A percentile compares a stretch with the other conserved stretches of the same genome.
Conservation (phyloP, 495 filamentous ascomycete species). For the Oidiodendron maius region DNA sequence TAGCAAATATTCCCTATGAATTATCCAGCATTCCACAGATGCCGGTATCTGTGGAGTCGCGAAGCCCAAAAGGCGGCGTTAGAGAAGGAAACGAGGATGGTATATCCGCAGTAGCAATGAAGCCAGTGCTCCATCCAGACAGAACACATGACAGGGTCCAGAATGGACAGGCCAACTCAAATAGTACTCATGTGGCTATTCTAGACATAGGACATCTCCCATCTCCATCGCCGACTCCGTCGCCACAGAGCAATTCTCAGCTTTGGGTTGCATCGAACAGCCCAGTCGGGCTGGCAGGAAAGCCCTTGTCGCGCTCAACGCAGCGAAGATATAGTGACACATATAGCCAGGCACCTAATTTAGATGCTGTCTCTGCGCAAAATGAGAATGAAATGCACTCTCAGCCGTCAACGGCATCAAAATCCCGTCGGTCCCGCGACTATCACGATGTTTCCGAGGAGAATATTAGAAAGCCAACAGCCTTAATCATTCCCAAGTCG, state of each 20-base stretch:
- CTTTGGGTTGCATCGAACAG: too few relatives aligned
- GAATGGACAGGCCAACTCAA: background rate
- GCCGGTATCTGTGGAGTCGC: slow-evolving; percentile 4
- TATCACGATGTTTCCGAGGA: slow-evolving; percentile 19
- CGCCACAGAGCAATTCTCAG: slow-evolving; percentile 13
- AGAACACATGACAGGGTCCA: background rate
- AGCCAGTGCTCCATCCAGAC: background rate
- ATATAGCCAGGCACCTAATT: too few relatives aligned
- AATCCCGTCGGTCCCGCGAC: slow-evolving; percentile 14
- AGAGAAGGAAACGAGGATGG: background rate
- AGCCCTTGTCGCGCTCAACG: too few relatives aligned
- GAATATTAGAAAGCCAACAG: slow-evolving; percentile 16
- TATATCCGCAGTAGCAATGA: background rate
- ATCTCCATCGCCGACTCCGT: slow-evolving; percentile 17
- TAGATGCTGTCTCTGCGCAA: slow-evolving; percentile 1
- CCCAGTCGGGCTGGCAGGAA: too few relatives aligned
- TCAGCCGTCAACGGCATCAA: slow-evolving; percentile 13
- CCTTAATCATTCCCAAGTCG: slow-evolving; percentile 14
- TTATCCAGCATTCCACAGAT: background rate
- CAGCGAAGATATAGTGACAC: too few relatives aligned
- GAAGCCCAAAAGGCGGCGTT: background rate
- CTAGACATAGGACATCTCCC: slow-evolving; percentile 14
- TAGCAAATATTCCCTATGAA: background rate
- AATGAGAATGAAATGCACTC: slow-evolving; percentile 1
- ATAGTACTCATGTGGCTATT: slow-evolving; percentile 4